Conservation (phyloP, 2,329 filamentous ascomycete species). For the Dothideomycetes sp. region DNA sequence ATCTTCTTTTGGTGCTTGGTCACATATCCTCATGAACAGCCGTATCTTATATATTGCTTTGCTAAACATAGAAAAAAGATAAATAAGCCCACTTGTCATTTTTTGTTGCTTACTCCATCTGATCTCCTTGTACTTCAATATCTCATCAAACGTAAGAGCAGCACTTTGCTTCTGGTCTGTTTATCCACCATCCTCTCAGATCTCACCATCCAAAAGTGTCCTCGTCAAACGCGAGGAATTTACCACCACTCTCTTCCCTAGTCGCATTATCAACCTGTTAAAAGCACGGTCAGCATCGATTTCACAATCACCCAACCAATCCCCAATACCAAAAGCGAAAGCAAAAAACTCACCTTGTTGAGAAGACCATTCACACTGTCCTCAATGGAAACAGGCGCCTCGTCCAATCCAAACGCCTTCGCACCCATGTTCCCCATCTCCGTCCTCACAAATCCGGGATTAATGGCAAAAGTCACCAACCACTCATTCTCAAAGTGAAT, state of each 20-base stretch:
- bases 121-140: not conserved
- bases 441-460: slow-evolving; percentile 34
- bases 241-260: slow-evolving; percentile 1
- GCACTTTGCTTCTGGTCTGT: too few relatives aligned
- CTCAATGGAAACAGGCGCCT: slow-evolving; percentile 30
- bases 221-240: slow-evolving; percentile 1
- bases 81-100: too few relatives aligned
- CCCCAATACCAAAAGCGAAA: not conserved
- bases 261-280: slow-evolving; percentile 4
- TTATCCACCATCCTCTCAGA: too few relatives aligned
- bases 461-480: slow-evolving; percentile 20
- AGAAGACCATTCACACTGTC: slow-evolving; percentile 28
- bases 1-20: too few relatives aligned
- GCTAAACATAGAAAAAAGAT: too few relatives aligned
- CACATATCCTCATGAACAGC: too few relatives aligned
- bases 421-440: slow-evolving; percentile 34
- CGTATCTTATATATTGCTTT: too few relatives aligned
- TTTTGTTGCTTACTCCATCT: not conserved
- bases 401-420: slow-evolving; percentile 22
- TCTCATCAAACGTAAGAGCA: too few relatives aligned
- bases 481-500: slow-evolving; percentile 28
- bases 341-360: slow-evolving; percentile 6
- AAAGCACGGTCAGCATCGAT: too few relatives aligned
- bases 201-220: not conserved
- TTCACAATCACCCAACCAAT: too few relatives aligned